Evolutionary conservation across 2,329 filamentous ascomycete species (phyloP), one percentile per base, ranked within the genome.

Genomic region (Pseudocercospora fijiensis): DNA sequence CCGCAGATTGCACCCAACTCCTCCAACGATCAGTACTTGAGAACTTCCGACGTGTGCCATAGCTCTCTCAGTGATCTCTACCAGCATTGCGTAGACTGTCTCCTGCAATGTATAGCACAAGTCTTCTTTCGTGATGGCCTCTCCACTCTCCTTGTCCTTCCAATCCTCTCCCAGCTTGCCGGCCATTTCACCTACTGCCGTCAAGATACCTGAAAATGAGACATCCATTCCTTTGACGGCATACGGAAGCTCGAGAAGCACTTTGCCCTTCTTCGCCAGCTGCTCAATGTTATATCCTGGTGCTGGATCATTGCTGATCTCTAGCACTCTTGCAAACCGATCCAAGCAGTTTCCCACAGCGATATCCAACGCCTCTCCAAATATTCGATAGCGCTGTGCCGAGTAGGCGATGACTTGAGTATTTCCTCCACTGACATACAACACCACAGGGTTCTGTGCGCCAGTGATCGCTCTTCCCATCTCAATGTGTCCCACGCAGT

Each of bases 171-270:
- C 83, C 78, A 92, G 87, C 76, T 85, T 87, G 61, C 83, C 86
- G 1, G 93, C 94, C 52, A 96, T 82, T 37, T 88, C 83, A 75
- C 99, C 95, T 11, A 94, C 89, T 4, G 86, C 86, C 0, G 91
- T 91, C 27, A 99, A 81, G 68, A 99, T 96, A 1, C 95, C 95
- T 2, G 90, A 93, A 78, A 99, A 98, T 24, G 90, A 95, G 73
- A 92, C 96, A 77, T 99, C 95, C 95, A 99, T 99, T 58, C 95
- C 95, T 79, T 99, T 99, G 67, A 99, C 95, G 1, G 93, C 88
- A 75, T 99, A 99, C 1, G 95, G 95, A 27, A 99, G 81, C 70
- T 98, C 94, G 18, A 98, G 82, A 43, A 99, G 80, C 22, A 87
- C 79, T 51, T 83, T 85, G 0, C 86, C 86, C 60, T 88, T 87